Base-by-base conservation (phyloP, 495 filamentous ascomycete genomes). In the Aspergillus sclerotioniger region DNA sequence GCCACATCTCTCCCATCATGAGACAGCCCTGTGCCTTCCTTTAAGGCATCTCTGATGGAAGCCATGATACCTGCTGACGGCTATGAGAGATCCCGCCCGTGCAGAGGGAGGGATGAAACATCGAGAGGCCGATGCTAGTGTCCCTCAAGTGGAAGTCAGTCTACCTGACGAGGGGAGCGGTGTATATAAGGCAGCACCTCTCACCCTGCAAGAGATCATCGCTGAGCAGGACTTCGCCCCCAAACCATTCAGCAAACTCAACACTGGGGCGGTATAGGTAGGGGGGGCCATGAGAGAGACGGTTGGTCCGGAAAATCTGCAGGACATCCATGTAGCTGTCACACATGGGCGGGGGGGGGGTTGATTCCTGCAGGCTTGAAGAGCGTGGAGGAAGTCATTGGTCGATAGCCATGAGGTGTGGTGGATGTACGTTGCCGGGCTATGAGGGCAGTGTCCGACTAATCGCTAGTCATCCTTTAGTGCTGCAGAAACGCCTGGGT, bases 1-100 rank as follows among this genome's bases (percentile, higher is more conserved):
- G 45, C 54, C 28, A 57, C 21, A 31, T 43, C 45, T 10, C 20
- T 50, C 15, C 32, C 54, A 50, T 57, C 45, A 2, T 19, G 25
- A 8, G 54, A 57, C 20, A 57, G 54, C 15, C 20, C 32, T 29
- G 44, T 29, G 9, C 35, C 16, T 15, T 41, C 41, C 25, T 41
- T 19, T 12, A 48, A 35, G 15, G 19, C n/a, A 29, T 51, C 46
- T 43, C 46, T 39, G 19, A 41, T 28, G 21, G 35, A 28, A 0
- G 17, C 28, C 54, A 57, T 57, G 25, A 25, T 37, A 31, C 10
- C 19, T 39, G 17, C 8, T 25, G 6, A 48, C 37, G 44, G 31
- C 12, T 25, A 21, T 39, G 28, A 35, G 52, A 47, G 37, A 32
- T 21, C 2, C 16, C 19, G n/a, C 31, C 45, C 28, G 28, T 21